Evolutionary conservation across 2,329 filamentous ascomycete species (phyloP).

Genomic region (Fusarium multiceps): DNA sequence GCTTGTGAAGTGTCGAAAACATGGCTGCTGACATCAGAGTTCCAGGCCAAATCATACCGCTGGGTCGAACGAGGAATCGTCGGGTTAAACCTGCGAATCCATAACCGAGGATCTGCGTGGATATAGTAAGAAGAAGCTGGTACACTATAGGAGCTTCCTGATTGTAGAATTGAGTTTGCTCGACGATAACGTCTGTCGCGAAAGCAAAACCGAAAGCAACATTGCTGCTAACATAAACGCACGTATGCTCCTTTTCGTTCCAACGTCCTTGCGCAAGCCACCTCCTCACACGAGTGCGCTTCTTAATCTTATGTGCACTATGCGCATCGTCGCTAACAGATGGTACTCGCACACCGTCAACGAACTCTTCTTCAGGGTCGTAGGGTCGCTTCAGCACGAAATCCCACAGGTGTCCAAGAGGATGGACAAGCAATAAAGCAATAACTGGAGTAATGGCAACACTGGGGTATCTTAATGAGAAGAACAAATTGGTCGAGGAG

Average conservation of each 20-base stretch:
- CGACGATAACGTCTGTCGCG: conserved; percentile 89
- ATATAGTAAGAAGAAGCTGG: conserved; percentile 84
- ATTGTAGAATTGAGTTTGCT: conserved; percentile 89
- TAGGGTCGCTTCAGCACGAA: conserved; percentile 72
- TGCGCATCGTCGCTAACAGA: conserved; percentile 35
- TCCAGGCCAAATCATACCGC: conserved; percentile 91
- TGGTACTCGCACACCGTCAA: conserved; percentile 58
- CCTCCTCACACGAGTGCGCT: conserved; percentile 64
- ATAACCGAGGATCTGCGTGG: conserved; percentile 88
- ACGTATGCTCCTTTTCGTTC: conserved; percentile 91
- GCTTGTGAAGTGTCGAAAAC: conserved; percentile 87
- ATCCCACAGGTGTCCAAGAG: conserved; percentile 85
- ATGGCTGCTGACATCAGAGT: conserved; percentile 90
- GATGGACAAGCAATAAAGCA: conserved; percentile 84
- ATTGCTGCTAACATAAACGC: conserved; percentile 90
- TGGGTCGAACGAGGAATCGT: conserved; percentile 83
- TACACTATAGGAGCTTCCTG: conserved; percentile 82
- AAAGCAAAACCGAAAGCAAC: conserved; percentile 91
- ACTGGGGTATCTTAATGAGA: conserved; percentile 89
- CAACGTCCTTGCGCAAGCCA: conserved; percentile 84
- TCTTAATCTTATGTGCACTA: conserved; percentile 40
- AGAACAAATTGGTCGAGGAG: conserved; percentile 87
- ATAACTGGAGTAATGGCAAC: conserved; percentile 91
- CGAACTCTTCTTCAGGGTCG: conserved; percentile 61
- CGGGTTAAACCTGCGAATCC: conserved; percentile 85